Conservation (phyloP, 139 green algal species). For the Volvox reticuliferus region DNA sequence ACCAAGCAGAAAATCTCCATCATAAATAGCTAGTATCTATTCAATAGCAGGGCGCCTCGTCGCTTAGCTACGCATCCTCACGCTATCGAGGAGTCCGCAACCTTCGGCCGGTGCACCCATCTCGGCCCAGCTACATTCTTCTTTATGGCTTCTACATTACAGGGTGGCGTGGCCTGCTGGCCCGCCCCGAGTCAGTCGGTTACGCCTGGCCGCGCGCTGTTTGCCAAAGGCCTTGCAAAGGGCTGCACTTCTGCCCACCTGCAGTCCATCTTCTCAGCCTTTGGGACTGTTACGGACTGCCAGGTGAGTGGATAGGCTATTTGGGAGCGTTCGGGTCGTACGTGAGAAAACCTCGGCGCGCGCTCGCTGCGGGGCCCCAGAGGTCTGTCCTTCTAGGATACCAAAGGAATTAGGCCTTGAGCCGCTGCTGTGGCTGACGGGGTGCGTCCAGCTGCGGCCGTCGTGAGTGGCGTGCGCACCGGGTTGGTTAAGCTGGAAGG, state of each 20-base stretch:
- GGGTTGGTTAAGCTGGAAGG: slow-evolving; percentile 17
- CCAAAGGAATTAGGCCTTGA: neutral
- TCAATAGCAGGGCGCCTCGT: neutral
- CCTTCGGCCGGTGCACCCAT: neutral
- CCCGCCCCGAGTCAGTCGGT: slow-evolving; percentile 1
- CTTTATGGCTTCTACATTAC: slow-evolving; percentile 22
- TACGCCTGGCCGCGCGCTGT: slow-evolving; percentile 16
- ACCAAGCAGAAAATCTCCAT: neutral
- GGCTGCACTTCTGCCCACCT: slow-evolving; percentile 42
- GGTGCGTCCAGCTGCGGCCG: neutral
- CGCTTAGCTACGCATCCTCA: slow-evolving; percentile 18
- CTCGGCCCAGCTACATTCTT: slow-evolving; percentile 3
- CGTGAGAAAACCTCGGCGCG: slow-evolving; percentile 8
- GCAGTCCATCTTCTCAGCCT: slow-evolving; percentile 41
- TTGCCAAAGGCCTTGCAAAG: slow-evolving; percentile 36
- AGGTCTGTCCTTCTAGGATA: slow-evolving; percentile 13
- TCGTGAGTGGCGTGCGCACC: slow-evolving; percentile 34
- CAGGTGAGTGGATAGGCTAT: slow-evolving; percentile 24
- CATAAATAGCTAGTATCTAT: neutral
- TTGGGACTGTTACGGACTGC: slow-evolving; percentile 39
- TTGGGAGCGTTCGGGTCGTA: slow-evolving; percentile 7
- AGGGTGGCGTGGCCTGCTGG: slow-evolving; percentile 12
- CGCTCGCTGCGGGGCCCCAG: neutral
- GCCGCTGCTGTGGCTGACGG: neutral
- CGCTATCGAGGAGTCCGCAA: neutral